Base-by-base conservation (phyloP, 2,329 filamentous ascomycete genomes). In the Paradendryphiella salina region DNA sequence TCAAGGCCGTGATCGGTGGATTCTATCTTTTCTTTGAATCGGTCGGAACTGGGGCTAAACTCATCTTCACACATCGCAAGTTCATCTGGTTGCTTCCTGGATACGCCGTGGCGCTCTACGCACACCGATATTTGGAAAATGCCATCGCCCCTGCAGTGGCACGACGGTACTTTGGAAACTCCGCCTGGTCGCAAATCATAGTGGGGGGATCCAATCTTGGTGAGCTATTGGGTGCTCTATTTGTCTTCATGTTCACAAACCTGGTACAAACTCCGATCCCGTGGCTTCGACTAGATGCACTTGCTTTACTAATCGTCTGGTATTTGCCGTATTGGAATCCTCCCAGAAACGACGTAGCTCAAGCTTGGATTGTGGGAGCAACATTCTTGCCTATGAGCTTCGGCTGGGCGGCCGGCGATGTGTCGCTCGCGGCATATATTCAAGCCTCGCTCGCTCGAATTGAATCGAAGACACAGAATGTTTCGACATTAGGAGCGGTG, bases 401-500 rank as follows among this genome's bases (percentile, higher is more conserved):
- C 42, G 78, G 78, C 15, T 81, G 78, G 78, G 79, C 79, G 0
- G 78, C 79, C 3, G 78, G 78, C 11, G 78, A 81, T 46, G 77
- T 80, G 11, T 79, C 77, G 3, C 73, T 80, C 0, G 76, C 76
- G 1, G 79, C 79, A 1, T 80, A 80, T 59, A 79, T 80, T 40
- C 79, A 81, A 60, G 77, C 78, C 3, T 75, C 76, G 5, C 71
- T 80, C n/a, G 71, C 76, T 0, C 70, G 77, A 18, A 67, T 76
- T 20, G 78, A 80, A 55, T 69, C 69, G 8, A 67, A 76, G 35
- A 73, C 74, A 31, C 71, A 73, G 37, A 75, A 78, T 34, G 76
- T 80, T 1, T 79, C 77, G 2, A 75, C 78, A 0, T 67, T 80
- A 2, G 79, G 76, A 14, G 77, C 79, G 1, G 77, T 81, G 33